These are phyloP conservation scores for Pigoraptor vietnamica DNA, from an alignment of 78 protist species.

Conservation along the genomic window DNA sequence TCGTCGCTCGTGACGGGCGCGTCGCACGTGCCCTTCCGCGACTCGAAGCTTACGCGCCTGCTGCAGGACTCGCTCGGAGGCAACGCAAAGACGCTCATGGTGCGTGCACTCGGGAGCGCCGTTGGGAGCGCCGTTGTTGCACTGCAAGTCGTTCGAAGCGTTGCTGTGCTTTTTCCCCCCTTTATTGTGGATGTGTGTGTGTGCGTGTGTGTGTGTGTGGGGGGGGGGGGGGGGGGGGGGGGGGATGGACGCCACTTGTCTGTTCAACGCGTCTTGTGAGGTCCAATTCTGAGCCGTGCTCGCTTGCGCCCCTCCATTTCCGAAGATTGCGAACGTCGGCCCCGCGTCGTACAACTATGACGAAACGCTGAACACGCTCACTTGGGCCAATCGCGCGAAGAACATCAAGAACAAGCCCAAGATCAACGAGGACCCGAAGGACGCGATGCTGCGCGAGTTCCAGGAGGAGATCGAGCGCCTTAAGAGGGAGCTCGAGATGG, in stretches of 20 bases:
- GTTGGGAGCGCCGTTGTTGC: no score
- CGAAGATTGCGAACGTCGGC: constrained; percentile 62
- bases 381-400: constrained; percentile 84
- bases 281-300: no score
- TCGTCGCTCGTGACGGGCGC: constrained; percentile 49
- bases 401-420: constrained; percentile 86
- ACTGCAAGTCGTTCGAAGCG: no score
- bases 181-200: no score
- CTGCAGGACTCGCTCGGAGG: constrained; percentile 88
- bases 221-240: no score
- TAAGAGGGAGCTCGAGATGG: constrained; percentile 3
- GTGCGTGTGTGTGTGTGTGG: no score
- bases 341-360: constrained; percentile 75
- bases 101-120: no score
- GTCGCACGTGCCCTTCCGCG: constrained; percentile 82
- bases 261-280: no score
- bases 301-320: no score
- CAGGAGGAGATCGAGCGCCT: constrained; percentile 56
- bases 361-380: constrained; percentile 73
- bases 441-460: constrained; percentile 65
- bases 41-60: constrained; percentile 78
- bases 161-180: no score
- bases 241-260: no score
- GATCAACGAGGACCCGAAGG: constrained; percentile 74
- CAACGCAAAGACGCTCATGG: constrained; percentile 79